phyloP scores from a whole-genome alignment of 192 early-diverging fungal species.

The Coemansia sp. region DNA sequence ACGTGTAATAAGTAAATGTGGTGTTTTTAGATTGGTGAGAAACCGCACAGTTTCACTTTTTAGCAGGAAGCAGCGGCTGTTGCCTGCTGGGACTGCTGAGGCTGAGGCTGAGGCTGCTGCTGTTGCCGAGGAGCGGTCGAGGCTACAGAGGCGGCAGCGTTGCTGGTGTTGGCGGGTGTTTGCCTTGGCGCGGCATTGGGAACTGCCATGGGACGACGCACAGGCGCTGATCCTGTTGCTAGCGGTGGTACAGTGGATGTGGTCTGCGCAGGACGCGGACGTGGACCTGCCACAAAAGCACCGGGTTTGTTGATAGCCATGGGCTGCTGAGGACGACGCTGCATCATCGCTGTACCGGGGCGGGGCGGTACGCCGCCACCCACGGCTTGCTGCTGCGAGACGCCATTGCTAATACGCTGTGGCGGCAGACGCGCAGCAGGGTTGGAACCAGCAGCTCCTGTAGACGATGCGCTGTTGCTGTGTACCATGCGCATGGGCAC shows the following conservation, averaged over 20 bases:
- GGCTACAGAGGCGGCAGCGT: neutral
- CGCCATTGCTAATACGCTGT: constrained; percentile 6
- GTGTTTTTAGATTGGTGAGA: neutral
- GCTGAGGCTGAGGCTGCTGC: neutral
- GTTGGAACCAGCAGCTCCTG: neutral
- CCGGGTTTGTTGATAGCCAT: neutral
- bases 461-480: neutral
- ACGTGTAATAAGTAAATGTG: neutral
- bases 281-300: constrained; percentile 8
- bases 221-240: neutral
- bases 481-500: constrained; percentile 6
- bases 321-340: neutral
- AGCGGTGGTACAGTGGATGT: constrained; percentile 1
- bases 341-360: neutral
- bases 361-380: neutral
- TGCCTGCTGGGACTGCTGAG: neutral
- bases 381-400: neutral
- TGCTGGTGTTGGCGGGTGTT: neutral
- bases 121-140: constrained; percentile 11
- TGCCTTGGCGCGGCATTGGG: neutral
- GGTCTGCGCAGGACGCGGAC: neutral
- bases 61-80: constrained; percentile 11
- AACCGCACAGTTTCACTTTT: neutral
- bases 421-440: constrained; percentile 1
- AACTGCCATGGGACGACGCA: constrained; percentile 5